A percentile compares a stretch with the other conserved stretches of the same genome.
Evolutionary conservation across 1,284 basidiomycete species (phyloP).

Genomic region (Ustilago loliicola): DNA sequence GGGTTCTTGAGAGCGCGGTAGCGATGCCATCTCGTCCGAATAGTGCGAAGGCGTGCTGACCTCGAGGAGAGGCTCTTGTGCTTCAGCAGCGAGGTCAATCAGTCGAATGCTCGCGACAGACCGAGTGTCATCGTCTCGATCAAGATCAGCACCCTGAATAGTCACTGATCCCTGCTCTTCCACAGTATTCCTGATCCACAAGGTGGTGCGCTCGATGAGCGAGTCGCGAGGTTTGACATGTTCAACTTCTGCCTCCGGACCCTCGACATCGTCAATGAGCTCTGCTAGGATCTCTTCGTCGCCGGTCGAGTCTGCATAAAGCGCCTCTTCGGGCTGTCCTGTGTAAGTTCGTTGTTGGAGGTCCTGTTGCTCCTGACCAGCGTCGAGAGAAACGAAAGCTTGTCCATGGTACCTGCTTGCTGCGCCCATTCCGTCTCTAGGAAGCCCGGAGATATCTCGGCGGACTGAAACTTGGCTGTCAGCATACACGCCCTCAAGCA

Average conservation of each 20-base stretch:
- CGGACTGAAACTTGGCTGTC: not conserved
- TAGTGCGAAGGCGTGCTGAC: no score
- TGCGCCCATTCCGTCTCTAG: not conserved
- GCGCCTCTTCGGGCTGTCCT: not conserved
- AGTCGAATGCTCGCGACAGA: not conserved
- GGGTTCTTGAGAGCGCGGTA: no score
- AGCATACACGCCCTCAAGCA: not conserved
- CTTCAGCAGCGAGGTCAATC: no score
- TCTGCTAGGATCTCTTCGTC: slow-evolving; percentile 3
- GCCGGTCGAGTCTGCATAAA: not conserved
- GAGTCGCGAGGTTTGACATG: slow-evolving; percentile 7
- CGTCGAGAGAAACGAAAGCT: no score
- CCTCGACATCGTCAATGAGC: slow-evolving; percentile 1
- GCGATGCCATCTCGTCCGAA: no score
- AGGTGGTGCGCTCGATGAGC: slow-evolving; percentile 22
- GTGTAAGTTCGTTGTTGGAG: not conserved
- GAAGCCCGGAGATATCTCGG: not conserved
- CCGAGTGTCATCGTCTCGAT: not conserved
- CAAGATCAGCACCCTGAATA: not conserved
- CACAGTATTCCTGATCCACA: slow-evolving; percentile 32
- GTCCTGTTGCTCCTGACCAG: not conserved
- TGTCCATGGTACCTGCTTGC: not conserved
- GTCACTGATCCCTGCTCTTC: slow-evolving; percentile 1
- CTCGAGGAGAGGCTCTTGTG: no score
- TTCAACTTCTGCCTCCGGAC: not conserved